phyloP scores from a whole-genome alignment of 1,284 basidiomycete genomes.

The Kwoniella shivajii region DNA sequence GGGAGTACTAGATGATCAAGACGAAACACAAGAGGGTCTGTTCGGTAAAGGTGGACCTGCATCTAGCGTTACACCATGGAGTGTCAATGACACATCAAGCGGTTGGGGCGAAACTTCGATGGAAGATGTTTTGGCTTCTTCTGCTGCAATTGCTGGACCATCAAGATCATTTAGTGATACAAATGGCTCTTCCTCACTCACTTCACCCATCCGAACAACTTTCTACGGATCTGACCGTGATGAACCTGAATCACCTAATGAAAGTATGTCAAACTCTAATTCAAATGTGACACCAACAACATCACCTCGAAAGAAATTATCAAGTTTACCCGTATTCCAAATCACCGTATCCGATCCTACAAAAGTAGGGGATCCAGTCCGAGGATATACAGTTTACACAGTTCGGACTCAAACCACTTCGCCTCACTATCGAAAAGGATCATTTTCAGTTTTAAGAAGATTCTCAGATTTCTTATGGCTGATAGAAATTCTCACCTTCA shows the following conservation, averaged over 20 bases:
- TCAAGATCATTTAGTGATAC: neutral
- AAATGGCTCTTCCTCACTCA: neutral
- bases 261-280: neutral
- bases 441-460: constrained; percentile 87
- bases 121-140: constrained; percentile 9
- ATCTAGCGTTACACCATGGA: constrained; percentile 12
- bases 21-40: constrained; percentile 24
- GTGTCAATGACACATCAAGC: neutral
- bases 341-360: constrained; percentile 91
- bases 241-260: constrained; percentile 1
- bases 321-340: constrained; percentile 57
- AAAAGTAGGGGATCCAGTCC: constrained; percentile 87
- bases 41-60: constrained; percentile 39
- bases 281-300: constrained; percentile 52
- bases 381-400: constrained; percentile 91
- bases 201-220: neutral
- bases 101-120: constrained; percentile 11
- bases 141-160: constrained; percentile 13
- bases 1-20: constrained; percentile 40
- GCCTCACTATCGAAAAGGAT: constrained; percentile 73
- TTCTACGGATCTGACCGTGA: neutral
- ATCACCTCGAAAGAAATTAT: constrained; percentile 56
- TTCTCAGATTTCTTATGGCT: constrained; percentile 99
- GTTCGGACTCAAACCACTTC: constrained; percentile 88
- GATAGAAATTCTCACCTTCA: constrained; percentile 81